Conservation (phyloP, 139 green algal species). For the Chlorella sp. region DNA sequence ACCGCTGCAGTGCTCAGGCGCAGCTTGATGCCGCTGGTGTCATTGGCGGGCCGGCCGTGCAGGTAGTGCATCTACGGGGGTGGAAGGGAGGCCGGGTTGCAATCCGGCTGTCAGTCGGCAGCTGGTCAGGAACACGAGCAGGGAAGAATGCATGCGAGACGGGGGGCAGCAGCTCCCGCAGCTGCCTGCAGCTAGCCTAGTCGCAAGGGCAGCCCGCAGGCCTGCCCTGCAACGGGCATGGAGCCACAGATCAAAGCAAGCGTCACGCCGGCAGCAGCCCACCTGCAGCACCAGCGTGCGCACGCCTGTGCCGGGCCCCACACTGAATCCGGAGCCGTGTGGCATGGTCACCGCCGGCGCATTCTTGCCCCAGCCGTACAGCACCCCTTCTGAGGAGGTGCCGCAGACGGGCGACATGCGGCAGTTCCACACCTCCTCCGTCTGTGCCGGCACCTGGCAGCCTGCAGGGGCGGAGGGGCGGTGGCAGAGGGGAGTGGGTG, state of each 20-base stretch:
- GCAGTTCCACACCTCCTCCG: constrained; percentile 66
- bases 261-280: not conserved
- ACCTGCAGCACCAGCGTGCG: constrained; percentile 78
- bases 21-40: constrained; percentile 75
- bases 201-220: too few relatives aligned
- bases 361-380: constrained; percentile 89
- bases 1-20: constrained; percentile 51
- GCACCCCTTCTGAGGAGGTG: constrained; percentile 42
- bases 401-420: constrained; percentile 47
- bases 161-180: not conserved
- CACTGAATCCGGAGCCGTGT: constrained; percentile 69
- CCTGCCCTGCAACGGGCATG: not conserved
- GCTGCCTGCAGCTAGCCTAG: too few relatives aligned
- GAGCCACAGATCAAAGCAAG: too few relatives aligned
- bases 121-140: not conserved
- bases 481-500: not conserved
- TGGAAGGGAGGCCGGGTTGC: not conserved
- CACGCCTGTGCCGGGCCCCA: constrained; percentile 63
- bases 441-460: constrained; percentile 47
- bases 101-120: not conserved
- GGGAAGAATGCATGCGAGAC: not conserved
- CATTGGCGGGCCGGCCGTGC: constrained; percentile 46
- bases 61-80: constrained; percentile 77
- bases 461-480: constrained; percentile 41
- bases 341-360: constrained; percentile 74